Evolutionary conservation across 331 rosid species (phyloP), one percentile per base, ranked within the genome.

Genomic region (Acacia concinna): DNA sequence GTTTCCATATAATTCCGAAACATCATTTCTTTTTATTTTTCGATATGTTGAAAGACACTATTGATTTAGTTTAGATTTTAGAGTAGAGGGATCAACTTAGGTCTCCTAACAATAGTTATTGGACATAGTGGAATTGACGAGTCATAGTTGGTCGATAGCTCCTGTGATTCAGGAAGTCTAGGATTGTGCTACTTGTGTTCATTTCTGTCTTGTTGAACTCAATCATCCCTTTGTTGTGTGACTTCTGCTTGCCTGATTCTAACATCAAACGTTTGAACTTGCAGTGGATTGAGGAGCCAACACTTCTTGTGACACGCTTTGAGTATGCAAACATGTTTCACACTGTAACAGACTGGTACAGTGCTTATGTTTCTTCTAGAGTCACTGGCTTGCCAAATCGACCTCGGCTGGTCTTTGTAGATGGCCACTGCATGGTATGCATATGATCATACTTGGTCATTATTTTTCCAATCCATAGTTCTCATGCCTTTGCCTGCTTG

Each of bases 211-310:
- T 67, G 51, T 67, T 66, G 25, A 37, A n/a, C 71, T 66, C 27
- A 14, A 46, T 70, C 46, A 46, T 20, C 56, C 57, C 14, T 54
- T 12, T 64, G 25, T 15, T 69, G 14, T 65, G 21, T 18, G 44
- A 30, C n/a, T 54, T 76, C 44, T 46, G 77, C 17, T 74, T 79
- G 34, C 77, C 54, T 77, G 85, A 44, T 79, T 87, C 83, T 91
- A 80, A 80, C 75, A 51, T 7, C 78, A 46, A 46, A 77, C 56
- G 70, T 78, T 83, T 85, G 34, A 35, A 21, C 68, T 81, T 90
- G 90, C 93, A 95, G 98, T 95, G 98, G 98, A 78, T 95, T 76
- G 97, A 92, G 77, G 99, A 93, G 81, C 97, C 99, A 35, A 90
- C 97, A 5, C 92, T 95, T 79, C 71, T 95, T 84, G 94, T 92